These are phyloP conservation scores for Penicillium simplicissimum DNA, from an alignment of 495 filamentous ascomycete genomes.

Conservation along the genomic window DNA sequence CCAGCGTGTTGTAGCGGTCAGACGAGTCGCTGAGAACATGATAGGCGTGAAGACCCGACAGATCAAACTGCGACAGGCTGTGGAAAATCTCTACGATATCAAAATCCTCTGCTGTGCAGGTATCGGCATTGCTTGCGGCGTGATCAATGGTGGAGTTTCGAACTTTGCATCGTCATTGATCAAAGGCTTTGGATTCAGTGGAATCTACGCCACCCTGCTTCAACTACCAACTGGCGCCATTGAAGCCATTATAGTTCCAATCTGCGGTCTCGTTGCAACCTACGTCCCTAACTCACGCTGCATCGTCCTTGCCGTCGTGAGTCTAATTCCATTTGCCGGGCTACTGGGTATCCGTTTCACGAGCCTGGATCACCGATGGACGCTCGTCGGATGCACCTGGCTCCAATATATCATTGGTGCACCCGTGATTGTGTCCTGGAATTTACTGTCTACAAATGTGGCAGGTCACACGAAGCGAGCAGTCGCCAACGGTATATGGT, in stretches of 20 bases:
- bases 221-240: conserved; percentile 49
- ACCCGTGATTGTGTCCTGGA: conserved; percentile 54
- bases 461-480: conserved; percentile 68
- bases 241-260: conserved; percentile 39
- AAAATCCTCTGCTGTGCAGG: conserved; percentile 39
- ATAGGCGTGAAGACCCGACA: conserved; percentile 51
- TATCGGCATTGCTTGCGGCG: conserved; percentile 41
- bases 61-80: conserved; percentile 38
- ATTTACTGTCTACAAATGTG: conserved; percentile 59
- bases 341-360: conserved; percentile 48
- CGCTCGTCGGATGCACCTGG: conserved; percentile 56
- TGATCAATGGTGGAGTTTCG: conserved; percentile 48
- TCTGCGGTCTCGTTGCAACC: conserved; percentile 42
- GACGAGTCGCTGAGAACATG: conserved; percentile 47
- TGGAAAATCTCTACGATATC: conserved; percentile 42
- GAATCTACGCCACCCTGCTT: conserved; percentile 44
- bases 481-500: conserved; percentile 44
- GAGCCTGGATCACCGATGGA: conserved; percentile 46
- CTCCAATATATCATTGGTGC: conserved; percentile 47
- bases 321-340: conserved; percentile 39
- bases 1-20: conserved; percentile 45
- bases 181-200: conserved; percentile 44
- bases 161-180: conserved; percentile 50
- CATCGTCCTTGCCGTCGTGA: conserved; percentile 38
- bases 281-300: conserved; percentile 44